phyloP scores from a whole-genome alignment of 768 basidiomycete genomes.

The Termitomyces sp. region DNA sequence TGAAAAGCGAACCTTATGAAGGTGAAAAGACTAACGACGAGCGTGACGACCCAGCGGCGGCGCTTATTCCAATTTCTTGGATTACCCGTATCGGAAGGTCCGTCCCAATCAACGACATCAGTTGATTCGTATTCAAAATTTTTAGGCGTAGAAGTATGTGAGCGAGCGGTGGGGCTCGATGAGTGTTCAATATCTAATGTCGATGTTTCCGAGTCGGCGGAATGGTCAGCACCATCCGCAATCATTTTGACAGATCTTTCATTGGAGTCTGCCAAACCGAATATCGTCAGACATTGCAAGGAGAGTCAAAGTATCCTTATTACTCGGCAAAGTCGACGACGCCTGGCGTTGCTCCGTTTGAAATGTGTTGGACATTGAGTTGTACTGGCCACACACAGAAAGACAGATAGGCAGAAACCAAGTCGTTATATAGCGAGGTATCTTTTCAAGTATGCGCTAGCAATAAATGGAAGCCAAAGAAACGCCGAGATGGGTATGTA shows the following conservation, averaged over 20 bases:
- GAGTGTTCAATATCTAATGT: slow-evolving; percentile 1
- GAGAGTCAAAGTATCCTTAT: not conserved
- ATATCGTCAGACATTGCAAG: not conserved
- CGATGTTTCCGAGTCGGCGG: slow-evolving; percentile 6
- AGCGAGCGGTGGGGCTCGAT: not conserved
- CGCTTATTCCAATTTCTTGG: slow-evolving; percentile 39
- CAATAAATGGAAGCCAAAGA: not conserved
- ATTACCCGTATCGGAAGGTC: slow-evolving; percentile 23
- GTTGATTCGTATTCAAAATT: not conserved
- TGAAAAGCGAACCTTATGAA: slow-evolving; percentile 34
- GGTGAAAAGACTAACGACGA: slow-evolving; percentile 47
- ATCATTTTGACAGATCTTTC: not conserved
- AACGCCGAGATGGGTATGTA: not conserved
- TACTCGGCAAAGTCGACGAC: not conserved
- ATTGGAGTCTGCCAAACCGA: not conserved
- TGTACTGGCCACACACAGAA: not conserved
- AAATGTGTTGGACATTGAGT: not conserved
- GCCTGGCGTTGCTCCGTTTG: not conserved
- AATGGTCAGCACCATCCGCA: not conserved
- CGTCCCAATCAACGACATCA: slow-evolving; percentile 23
- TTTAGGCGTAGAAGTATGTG: not conserved
- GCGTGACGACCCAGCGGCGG: slow-evolving; percentile 44
- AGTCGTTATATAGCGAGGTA: not conserved
- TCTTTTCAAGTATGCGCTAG: not conserved
- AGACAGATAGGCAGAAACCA: not conserved